A percentile compares a stretch with the other conserved stretches of the same genome.
These are phyloP conservation scores for thale cress (Arabidopsis thaliana) DNA, from an alignment of 345 rosid species.

Conservation along the genomic window DNA sequence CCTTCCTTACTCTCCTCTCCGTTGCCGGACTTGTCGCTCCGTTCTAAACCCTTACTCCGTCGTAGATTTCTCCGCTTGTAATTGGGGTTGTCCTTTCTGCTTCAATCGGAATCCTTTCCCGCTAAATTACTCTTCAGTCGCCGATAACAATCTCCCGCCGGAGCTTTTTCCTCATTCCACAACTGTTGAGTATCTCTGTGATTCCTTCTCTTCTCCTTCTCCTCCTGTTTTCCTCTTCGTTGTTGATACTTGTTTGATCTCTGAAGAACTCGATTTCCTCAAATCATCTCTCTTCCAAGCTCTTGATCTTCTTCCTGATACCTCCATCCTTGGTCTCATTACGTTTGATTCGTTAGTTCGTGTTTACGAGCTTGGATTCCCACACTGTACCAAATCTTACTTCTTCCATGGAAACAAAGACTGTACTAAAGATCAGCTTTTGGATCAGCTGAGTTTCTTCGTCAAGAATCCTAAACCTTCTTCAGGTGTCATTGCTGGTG, in stretches of 20 bases:
- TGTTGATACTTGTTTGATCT: slow-evolving; percentile 80
- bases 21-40: slow-evolving; percentile 90
- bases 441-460: slow-evolving; percentile 83
- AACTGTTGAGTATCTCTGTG: slow-evolving; percentile 74
- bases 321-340: slow-evolving; percentile 77
- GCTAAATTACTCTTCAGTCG: slow-evolving; percentile 69
- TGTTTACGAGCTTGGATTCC: slow-evolving; percentile 87
- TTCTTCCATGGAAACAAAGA: slow-evolving; percentile 86
- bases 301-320: slow-evolving; percentile 69
- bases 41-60: slow-evolving; percentile 79
- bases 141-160: slow-evolving; percentile 82
- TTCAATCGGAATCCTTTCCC: slow-evolving; percentile 92
- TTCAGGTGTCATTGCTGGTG: slow-evolving; percentile 88
- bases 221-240: slow-evolving; percentile 86
- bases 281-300: slow-evolving; percentile 85
- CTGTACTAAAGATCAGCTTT: slow-evolving; percentile 74
- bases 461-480: slow-evolving; percentile 77
- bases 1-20: slow-evolving; percentile 86
- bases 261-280: slow-evolving; percentile 83
- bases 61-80: slow-evolving; percentile 80
- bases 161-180: slow-evolving; percentile 91
- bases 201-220: slow-evolving; percentile 50
- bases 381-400: slow-evolving; percentile 71
- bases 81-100: slow-evolving; percentile 96
- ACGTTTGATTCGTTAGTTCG: slow-evolving; percentile 79